These are phyloP conservation scores for Eutrema yunnanense DNA, from an alignment of 345 rosid species.

Conservation along the genomic window DNA sequence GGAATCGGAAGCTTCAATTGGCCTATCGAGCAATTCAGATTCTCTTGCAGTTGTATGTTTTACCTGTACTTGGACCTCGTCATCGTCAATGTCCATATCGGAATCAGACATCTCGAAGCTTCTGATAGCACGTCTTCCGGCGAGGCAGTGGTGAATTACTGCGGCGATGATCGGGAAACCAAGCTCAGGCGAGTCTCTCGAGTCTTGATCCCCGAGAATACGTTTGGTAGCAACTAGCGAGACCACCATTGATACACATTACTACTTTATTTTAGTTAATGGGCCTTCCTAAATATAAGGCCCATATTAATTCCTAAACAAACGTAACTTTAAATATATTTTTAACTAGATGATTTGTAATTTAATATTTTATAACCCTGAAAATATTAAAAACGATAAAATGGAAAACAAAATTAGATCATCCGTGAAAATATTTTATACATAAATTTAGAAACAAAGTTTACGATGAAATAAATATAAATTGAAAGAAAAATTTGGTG, in stretches of 20 bases:
- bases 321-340: not conserved
- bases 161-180: constrained; percentile 15
- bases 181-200: constrained; percentile 16
- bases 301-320: not conserved
- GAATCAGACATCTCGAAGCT: constrained; percentile 28
- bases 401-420: too few relatives aligned
- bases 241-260: not conserved
- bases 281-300: constrained; percentile 3
- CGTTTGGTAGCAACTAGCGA: constrained; percentile 12
- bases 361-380: too few relatives aligned
- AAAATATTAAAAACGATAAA: too few relatives aligned
- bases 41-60: not conserved
- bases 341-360: too few relatives aligned
- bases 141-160: not conserved
- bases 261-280: not conserved
- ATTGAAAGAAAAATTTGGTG: too few relatives aligned
- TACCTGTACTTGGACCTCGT: constrained; percentile 7
- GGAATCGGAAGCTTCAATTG: constrained; percentile 21
- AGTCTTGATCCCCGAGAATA: constrained; percentile 14
- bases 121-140: not conserved
- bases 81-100: constrained; percentile 23
- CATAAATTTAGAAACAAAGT: too few relatives aligned
- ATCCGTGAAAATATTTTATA: too few relatives aligned
- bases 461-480: too few relatives aligned
- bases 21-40: constrained; percentile 4